phyloP scores from a whole-genome alignment of 2,329 filamentous ascomycete species.

The Setomelanomma holmii region DNA sequence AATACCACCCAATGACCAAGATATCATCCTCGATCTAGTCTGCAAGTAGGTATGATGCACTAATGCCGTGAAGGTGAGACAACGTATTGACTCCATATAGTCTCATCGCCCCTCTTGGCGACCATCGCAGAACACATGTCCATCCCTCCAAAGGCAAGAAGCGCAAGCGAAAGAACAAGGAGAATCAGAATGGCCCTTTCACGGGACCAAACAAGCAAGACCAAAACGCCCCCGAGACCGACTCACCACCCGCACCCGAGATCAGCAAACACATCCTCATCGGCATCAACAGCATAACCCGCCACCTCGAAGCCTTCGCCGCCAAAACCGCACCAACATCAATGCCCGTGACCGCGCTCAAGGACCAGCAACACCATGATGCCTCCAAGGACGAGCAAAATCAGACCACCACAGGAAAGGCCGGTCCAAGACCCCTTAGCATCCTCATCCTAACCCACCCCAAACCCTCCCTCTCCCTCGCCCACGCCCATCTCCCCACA shows the following conservation, averaged over 20 bases:
- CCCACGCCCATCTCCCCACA: constrained; percentile 45
- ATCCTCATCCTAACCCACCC: constrained; percentile 44
- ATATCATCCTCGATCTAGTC: constrained; percentile 70
- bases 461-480: constrained; percentile 40
- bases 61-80: not conserved
- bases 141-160: constrained; percentile 68
- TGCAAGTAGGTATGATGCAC: constrained; percentile 62
- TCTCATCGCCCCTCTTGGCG: constrained; percentile 62
- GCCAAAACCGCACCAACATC: constrained; percentile 25
- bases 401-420: not conserved
- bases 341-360: not conserved
- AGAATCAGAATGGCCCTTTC: constrained; percentile 25
- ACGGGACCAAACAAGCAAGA: too few relatives aligned
- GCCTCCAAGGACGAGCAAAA: not conserved
- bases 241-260: constrained; percentile 51
- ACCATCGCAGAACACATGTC: constrained; percentile 63
- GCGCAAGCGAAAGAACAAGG: constrained; percentile 24
- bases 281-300: constrained; percentile 70
- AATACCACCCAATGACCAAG: constrained; percentile 65
- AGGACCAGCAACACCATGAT: not conserved
- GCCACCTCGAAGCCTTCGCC: constrained; percentile 60
- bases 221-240: too few relatives aligned
- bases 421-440: constrained; percentile 16
- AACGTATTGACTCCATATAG: not conserved
- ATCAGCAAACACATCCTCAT: constrained; percentile 66